Evolutionary conservation across 2,329 filamentous ascomycete genomes (phyloP).

Genomic region (Alternaria tenuissima): DNA sequence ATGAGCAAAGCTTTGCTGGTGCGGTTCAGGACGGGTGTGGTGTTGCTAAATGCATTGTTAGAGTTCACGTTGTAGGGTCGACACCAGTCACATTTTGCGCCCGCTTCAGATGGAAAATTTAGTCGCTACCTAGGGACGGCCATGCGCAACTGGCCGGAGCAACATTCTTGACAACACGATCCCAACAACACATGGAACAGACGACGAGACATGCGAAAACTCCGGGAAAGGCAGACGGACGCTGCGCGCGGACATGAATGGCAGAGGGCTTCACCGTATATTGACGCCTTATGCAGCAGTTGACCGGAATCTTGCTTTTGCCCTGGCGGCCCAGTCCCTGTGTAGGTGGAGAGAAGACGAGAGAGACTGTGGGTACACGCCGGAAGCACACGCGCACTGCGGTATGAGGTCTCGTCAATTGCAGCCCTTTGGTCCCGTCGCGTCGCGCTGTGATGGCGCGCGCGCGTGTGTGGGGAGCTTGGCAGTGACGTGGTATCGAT

Average conservation of each 20-base stretch:
- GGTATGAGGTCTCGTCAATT: neutral
- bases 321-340: neutral
- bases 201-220: neutral
- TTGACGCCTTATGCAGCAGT: neutral
- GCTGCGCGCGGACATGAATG: neutral
- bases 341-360: neutral
- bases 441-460: slow-evolving; percentile 27
- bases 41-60: neutral
- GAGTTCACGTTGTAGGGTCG: slow-evolving; percentile 1
- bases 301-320: neutral
- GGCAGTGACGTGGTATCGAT: slow-evolving; percentile 39
- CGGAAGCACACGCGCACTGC: neutral
- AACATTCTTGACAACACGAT: neutral
- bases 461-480: slow-evolving; percentile 27
- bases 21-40: neutral
- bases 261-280: neutral
- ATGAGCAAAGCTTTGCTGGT: neutral
- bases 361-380: neutral
- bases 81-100: slow-evolving; percentile 11
- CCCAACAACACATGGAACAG: neutral
- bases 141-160: neutral
- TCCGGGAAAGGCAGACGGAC: neutral
- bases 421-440: slow-evolving; percentile 16
- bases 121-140: slow-evolving; percentile 9
- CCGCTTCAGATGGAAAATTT: slow-evolving; percentile 10